phyloP scores from a whole-genome alignment of 139 green algal species.

The Nannochloris sp. region DNA sequence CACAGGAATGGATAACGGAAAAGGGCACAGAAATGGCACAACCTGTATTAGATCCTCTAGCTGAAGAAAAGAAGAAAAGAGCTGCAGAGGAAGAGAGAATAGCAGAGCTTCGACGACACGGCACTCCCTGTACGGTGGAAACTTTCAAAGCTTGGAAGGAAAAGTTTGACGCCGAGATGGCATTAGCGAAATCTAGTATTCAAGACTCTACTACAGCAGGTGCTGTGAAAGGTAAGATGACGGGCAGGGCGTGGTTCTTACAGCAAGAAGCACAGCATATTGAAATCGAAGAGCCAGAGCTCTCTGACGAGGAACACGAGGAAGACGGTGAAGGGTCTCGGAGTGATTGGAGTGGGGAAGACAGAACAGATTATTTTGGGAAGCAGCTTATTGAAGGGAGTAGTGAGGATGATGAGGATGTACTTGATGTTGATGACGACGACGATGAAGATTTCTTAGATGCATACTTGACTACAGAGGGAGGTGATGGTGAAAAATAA shows the following conservation, averaged over 20 bases:
- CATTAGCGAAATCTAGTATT: constrained; percentile 5
- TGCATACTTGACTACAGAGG: constrained; percentile 1
- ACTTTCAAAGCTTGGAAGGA: constrained; percentile 67
- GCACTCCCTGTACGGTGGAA: constrained; percentile 64
- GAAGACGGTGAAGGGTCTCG: constrained; percentile 3
- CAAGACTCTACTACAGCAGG: neutral
- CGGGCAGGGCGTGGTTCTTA: constrained; percentile 67
- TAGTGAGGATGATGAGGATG: constrained; percentile 19
- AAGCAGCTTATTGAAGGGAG: neutral
- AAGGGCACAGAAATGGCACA: constrained; percentile 2
- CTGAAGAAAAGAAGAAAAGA: constrained; percentile 28
- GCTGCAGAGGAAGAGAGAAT: constrained; percentile 61
- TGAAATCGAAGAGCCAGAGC: constrained; percentile 21
- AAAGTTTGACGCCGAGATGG: constrained; percentile 28
- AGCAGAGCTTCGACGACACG: constrained; percentile 51
- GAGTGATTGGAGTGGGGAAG: neutral
- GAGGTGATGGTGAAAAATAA: neutral
- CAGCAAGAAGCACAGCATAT: constrained; percentile 29
- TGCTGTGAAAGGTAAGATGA: constrained; percentile 22
- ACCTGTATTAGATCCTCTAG: constrained; percentile 31
- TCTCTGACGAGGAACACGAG: constrained; percentile 18
- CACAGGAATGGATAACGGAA: constrained; percentile 44
- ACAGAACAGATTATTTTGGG: neutral
- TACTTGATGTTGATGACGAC: constrained; percentile 12
- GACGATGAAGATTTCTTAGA: constrained; percentile 28